Evolutionary conservation across 2,329 filamentous ascomycete genomes (phyloP).

Genomic region (Arthroderma uncinatum): DNA sequence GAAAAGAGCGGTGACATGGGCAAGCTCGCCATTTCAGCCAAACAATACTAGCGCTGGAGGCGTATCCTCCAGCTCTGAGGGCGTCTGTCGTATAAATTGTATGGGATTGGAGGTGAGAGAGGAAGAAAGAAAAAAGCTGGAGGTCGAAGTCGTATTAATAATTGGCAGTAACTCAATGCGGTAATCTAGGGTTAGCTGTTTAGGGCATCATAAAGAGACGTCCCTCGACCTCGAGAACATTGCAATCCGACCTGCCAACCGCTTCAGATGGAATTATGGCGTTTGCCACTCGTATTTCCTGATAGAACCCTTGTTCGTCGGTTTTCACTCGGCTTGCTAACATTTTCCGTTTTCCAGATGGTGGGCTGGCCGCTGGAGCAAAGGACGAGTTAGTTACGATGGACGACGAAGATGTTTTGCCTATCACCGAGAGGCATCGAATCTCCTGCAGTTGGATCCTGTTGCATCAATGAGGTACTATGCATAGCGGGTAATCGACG

Average conservation of each 20-base stretch:
- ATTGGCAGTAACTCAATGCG: not conserved
- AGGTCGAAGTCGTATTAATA: not conserved
- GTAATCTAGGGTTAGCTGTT: not conserved
- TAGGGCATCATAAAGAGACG: not conserved
- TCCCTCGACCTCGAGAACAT: not conserved
- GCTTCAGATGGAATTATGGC: not conserved
- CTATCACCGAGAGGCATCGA: too few species aligned
- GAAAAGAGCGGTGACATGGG: slow-evolving; percentile 1
- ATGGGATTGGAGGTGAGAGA: not conserved
- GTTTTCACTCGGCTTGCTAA: too few species aligned
- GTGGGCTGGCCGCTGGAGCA: too few species aligned
- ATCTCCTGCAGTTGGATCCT: not conserved
- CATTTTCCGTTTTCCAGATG: too few species aligned
- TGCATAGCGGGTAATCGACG: too few species aligned
- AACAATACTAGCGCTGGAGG: not conserved
- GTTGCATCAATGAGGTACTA: too few species aligned
- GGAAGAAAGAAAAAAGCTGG: not conserved
- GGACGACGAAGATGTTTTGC: too few species aligned
- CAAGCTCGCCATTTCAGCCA: not conserved
- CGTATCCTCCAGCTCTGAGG: not conserved
- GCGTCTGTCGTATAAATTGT: not conserved
- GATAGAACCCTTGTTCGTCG: not conserved
- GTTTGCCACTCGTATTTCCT: not conserved
- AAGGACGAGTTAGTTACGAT: too few species aligned
- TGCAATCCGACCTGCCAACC: not conserved